Conservation (phyloP, 441 rosid species). For the Pelargonium myrrhifolium region DNA sequence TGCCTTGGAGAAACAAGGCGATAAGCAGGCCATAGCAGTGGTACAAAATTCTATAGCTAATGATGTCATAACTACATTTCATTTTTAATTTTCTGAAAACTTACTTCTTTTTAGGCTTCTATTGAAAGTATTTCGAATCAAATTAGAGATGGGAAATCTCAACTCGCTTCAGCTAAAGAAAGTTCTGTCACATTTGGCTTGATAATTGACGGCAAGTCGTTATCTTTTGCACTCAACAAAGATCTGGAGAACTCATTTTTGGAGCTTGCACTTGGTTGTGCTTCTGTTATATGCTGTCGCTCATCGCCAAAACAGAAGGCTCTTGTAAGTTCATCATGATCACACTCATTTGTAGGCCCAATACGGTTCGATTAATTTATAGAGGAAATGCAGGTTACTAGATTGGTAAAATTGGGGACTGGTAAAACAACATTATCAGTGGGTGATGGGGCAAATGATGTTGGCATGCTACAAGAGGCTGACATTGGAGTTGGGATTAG, state of each 20-base stretch:
- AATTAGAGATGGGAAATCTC: conserved; percentile 47
- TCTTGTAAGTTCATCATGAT: conserved; percentile 40
- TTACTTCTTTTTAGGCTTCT: conserved; percentile 41
- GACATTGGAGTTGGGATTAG: conserved; percentile 90
- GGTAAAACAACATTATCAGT: conserved; percentile 68
- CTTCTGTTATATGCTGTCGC: conserved; percentile 96
- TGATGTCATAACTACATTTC: not conserved
- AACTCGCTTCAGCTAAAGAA: conserved; percentile 47
- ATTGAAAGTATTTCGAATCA: conserved; percentile 53
- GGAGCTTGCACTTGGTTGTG: conserved; percentile 81
- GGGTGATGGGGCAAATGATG: conserved; percentile 94
- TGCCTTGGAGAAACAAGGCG: conserved; percentile 59
- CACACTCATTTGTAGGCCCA: not conserved
- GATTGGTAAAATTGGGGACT: conserved; percentile 59
- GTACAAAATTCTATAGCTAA: conserved; percentile 3
- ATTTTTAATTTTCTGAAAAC: conserved; percentile 10
- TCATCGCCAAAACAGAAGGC: conserved; percentile 99
- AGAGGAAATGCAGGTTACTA: conserved; percentile 49
- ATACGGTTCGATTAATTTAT: not conserved
- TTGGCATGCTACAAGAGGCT: conserved; percentile 97
- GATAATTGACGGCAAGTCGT: conserved; percentile 60
- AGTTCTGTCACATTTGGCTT: conserved; percentile 56
- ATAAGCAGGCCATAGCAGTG: conserved; percentile 52
- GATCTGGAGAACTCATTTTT: conserved; percentile 31
- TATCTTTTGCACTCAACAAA: conserved; percentile 1